Conservation (phyloP, 192 early-diverging fungal species). For the Coemansia sp. region DNA sequence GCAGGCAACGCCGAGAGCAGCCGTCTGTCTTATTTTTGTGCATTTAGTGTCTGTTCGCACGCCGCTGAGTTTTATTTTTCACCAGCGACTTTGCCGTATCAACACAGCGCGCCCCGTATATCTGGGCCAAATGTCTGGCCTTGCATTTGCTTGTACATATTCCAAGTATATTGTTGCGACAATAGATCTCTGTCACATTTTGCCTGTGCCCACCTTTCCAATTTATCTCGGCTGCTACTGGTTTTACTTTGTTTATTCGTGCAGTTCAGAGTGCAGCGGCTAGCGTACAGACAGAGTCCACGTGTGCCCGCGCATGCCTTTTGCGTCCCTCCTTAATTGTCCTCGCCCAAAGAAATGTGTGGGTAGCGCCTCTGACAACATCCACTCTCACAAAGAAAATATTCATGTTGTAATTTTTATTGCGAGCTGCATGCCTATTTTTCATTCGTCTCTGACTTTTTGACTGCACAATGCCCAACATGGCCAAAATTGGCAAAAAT, state of each 20-base stretch:
- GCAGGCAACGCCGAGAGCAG: no score
- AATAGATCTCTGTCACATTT: background rate
- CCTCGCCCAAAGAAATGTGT: background rate
- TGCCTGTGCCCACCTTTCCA: background rate
- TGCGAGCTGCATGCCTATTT: background rate
- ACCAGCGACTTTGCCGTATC: no score
- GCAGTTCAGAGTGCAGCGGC: conserved; percentile 1
- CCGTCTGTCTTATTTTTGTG: no score
- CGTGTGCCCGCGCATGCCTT: background rate
- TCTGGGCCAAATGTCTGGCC: background rate
- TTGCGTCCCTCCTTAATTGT: background rate
- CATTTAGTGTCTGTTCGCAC: no score
- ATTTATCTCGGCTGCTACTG: background rate
- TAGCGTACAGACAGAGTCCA: background rate
- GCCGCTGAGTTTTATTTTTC: no score
- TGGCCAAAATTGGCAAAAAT: background rate
- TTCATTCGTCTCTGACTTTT: conserved; percentile 11
- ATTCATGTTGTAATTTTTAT: background rate
- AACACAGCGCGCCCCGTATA: no score
- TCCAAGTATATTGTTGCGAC: background rate
- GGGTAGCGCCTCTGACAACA: background rate
- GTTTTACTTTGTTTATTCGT: conserved; percentile 1
- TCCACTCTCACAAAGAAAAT: conserved; percentile 1
- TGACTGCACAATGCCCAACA: background rate
- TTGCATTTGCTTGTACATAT: background rate